Evolutionary conservation across 768 basidiomycete species (phyloP).

Genomic region (Pulveroboletus sp.): DNA sequence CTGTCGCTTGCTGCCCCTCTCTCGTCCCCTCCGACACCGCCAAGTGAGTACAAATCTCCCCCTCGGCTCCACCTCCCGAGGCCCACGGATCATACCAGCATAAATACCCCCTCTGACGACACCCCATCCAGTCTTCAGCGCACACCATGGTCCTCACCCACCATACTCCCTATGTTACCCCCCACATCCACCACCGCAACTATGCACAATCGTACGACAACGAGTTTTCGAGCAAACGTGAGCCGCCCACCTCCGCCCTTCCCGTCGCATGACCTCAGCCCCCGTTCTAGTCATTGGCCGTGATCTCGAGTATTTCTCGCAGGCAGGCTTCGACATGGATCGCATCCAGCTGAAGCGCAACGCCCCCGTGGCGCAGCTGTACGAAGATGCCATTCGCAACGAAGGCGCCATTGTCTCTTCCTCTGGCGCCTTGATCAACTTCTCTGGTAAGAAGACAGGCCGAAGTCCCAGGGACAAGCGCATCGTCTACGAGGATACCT

Average conservation of each 20-base stretch:
- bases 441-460: constrained; percentile 99
- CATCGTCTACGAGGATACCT: constrained; percentile 95
- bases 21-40: constrained; percentile 1
- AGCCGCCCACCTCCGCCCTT: constrained; percentile 24
- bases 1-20: constrained; percentile 4
- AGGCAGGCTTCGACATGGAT: constrained; percentile 99
- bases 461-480: constrained; percentile 99
- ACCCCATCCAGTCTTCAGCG: not conserved
- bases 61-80: constrained; percentile 11
- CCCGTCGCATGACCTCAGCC: constrained; percentile 7
- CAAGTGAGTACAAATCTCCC: constrained; percentile 16
- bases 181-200: constrained; percentile 83
- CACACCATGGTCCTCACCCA: constrained; percentile 61
- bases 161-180: constrained; percentile 81
- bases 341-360: constrained; percentile 95
- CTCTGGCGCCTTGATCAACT: constrained; percentile 97
- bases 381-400: constrained; percentile 97
- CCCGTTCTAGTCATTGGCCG: constrained; percentile 70
- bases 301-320: constrained; percentile 95
- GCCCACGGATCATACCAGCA: constrained; percentile 25
- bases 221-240: constrained; percentile 57
- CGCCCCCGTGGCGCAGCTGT: constrained; percentile 82
- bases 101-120: constrained; percentile 6
- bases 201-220: constrained; percentile 73
- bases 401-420: constrained; percentile 98